phyloP scores from a whole-genome alignment of 2,329 filamentous ascomycete species.

The Onygenales sp. region DNA sequence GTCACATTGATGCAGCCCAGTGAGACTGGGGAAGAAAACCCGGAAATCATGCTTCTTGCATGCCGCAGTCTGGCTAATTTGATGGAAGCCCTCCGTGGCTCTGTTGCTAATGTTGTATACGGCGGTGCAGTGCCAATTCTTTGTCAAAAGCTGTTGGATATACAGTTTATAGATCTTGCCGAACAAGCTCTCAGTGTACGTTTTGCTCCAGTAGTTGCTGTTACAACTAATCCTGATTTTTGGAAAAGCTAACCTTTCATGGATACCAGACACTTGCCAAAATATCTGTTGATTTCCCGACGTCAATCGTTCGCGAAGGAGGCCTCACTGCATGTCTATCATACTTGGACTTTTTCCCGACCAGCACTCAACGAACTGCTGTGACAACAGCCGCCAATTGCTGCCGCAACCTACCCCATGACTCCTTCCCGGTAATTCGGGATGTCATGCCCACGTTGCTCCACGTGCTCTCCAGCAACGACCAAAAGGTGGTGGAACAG shows the following conservation, averaged over 20 bases:
- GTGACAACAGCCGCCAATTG: conserved; percentile 97
- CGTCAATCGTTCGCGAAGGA: conserved; percentile 89
- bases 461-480: conserved; percentile 80
- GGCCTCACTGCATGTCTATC: conserved; percentile 91
- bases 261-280: conserved; percentile 71
- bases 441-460: conserved; percentile 96
- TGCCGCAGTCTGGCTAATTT: conserved; percentile 93
- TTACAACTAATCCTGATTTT: background rate
- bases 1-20: conserved; percentile 85
- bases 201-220: conserved; percentile 10
- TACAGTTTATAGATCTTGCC: conserved; percentile 92
- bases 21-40: conserved; percentile 79
- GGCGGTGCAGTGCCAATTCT: conserved; percentile 91
- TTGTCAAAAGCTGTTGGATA: conserved; percentile 90
- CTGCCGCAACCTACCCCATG: conserved; percentile 90
- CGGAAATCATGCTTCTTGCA: conserved; percentile 93
- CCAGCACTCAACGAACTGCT: conserved; percentile 89
- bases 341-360: conserved; percentile 95
- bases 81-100: conserved; percentile 91
- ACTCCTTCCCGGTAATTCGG: conserved; percentile 81
- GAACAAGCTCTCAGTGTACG: conserved; percentile 82
- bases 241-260: background rate
- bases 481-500: conserved; percentile 95
- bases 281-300: conserved; percentile 91
- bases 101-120: conserved; percentile 92